These are phyloP conservation scores for Annona cherimola DNA, from an alignment of 164 flowering plant genomes.

Conservation along the genomic window DNA sequence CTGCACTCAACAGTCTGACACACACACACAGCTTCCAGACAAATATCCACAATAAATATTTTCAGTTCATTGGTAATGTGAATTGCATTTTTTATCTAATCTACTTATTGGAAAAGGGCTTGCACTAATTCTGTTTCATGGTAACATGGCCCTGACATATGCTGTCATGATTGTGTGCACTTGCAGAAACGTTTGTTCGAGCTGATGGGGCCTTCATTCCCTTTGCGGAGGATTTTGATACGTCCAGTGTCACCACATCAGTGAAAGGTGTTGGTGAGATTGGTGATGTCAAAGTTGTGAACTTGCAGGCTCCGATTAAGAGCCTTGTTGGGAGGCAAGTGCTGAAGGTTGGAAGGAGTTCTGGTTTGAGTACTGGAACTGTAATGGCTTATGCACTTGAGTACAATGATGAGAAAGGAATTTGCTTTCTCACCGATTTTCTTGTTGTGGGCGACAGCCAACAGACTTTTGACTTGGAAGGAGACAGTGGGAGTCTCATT, in stretches of 20 bases:
- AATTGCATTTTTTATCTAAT: not conserved
- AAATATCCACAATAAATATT: too few relatives aligned
- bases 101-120: not conserved
- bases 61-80: too few relatives aligned
- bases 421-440: constrained; percentile 89
- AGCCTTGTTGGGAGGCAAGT: constrained; percentile 85
- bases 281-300: constrained; percentile 61
- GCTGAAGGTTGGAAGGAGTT: constrained; percentile 88
- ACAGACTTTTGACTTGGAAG: constrained; percentile 93
- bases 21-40: too few relatives aligned
- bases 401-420: constrained; percentile 94
- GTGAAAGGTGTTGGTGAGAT: constrained; percentile 84
- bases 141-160: constrained; percentile 19
- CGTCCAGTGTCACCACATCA: constrained; percentile 58
- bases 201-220: constrained; percentile 98
- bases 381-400: constrained; percentile 92
- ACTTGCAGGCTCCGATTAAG: constrained; percentile 69
- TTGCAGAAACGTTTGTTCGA: constrained; percentile 91
- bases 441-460: constrained; percentile 94
- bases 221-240: constrained; percentile 74
- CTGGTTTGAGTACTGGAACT: constrained; percentile 84
- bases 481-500: constrained; percentile 95
- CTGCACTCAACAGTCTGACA: too few relatives aligned
- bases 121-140: constrained; percentile 6
- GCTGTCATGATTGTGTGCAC: constrained; percentile 16